These are phyloP conservation scores for Venturia effusa DNA, from an alignment of 2,329 filamentous ascomycete species.

Conservation along the genomic window DNA sequence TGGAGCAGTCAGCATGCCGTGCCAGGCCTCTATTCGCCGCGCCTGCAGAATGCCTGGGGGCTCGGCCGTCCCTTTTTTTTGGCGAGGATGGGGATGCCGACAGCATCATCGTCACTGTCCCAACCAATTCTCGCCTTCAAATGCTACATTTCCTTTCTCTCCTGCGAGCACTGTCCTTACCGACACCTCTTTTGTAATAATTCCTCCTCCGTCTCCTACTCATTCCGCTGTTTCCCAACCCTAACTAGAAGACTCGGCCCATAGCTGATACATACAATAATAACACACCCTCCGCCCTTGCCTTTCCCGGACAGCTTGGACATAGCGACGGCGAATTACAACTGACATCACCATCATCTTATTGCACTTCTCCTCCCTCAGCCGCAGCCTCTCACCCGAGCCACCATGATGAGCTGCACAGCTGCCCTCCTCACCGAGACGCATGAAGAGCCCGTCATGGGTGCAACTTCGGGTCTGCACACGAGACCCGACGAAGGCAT, in stretches of 20 bases:
- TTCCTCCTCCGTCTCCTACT: not conserved
- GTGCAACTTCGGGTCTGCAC: constrained; percentile 26
- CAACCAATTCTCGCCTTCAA: not conserved
- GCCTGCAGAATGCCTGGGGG: not conserved
- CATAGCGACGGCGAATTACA: not conserved
- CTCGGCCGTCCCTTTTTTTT: not conserved
- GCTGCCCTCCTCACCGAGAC: constrained; percentile 19
- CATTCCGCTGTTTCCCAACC: not conserved
- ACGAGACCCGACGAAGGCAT: constrained; percentile 24
- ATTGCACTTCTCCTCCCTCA: too few species aligned
- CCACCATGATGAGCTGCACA: constrained; percentile 8
- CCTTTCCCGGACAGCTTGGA: not conserved
- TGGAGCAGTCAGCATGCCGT: not conserved
- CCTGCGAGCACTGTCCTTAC: not conserved
- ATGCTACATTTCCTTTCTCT: not conserved
- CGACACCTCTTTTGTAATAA: not conserved
- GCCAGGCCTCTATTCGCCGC: not conserved
- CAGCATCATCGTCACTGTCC: not conserved
- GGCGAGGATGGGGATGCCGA: not conserved
- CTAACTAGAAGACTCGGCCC: not conserved
- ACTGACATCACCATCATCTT: not conserved
- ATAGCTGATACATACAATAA: not conserved
- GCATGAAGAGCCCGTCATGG: constrained; percentile 33
- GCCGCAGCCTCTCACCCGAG: not conserved
- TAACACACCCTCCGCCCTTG: not conserved